Percentiles rank a stretch among this genome's conserved stretches.
These are phyloP conservation scores for Fistulifera pelliculosa DNA, from an alignment of 108 stramenopile species.

Conservation along the genomic window DNA sequence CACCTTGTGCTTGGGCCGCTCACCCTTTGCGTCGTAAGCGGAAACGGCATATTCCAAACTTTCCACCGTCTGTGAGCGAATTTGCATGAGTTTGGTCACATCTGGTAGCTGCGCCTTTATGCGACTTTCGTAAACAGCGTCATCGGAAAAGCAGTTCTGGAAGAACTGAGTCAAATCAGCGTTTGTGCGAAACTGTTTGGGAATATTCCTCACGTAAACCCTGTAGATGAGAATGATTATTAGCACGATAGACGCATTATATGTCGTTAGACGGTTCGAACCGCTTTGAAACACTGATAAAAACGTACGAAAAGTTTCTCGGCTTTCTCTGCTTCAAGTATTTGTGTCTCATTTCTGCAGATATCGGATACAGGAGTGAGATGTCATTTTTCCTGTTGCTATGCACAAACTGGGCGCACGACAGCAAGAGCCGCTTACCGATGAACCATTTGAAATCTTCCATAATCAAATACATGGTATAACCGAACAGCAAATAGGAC, in stretches of 20 bases:
- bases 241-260: not conserved
- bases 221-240: constrained; percentile 7
- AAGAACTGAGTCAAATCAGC: constrained; percentile 34
- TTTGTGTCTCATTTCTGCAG: constrained; percentile 21
- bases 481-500: constrained; percentile 54
- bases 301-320: constrained; percentile 23
- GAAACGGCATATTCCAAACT: constrained; percentile 37
- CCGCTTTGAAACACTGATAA: not conserved
- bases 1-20: constrained; percentile 1
- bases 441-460: constrained; percentile 61
- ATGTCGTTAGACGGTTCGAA: not conserved
- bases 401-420: no score
- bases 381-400: no score
- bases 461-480: constrained; percentile 48
- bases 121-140: constrained; percentile 19
- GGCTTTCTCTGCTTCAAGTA: constrained; percentile 28
- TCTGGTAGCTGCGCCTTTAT: constrained; percentile 16
- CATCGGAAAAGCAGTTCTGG: constrained; percentile 20
- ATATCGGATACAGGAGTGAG: no score
- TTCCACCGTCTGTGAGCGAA: constrained; percentile 10
- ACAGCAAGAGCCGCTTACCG: not conserved
- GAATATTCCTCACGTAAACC: constrained; percentile 43
- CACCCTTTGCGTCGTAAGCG: constrained; percentile 11
- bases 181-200: constrained; percentile 33
- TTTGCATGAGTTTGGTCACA: constrained; percentile 13